phyloP scores from a whole-genome alignment of 2,329 filamentous ascomycete genomes.

The Colletotrichum cuscutae region DNA sequence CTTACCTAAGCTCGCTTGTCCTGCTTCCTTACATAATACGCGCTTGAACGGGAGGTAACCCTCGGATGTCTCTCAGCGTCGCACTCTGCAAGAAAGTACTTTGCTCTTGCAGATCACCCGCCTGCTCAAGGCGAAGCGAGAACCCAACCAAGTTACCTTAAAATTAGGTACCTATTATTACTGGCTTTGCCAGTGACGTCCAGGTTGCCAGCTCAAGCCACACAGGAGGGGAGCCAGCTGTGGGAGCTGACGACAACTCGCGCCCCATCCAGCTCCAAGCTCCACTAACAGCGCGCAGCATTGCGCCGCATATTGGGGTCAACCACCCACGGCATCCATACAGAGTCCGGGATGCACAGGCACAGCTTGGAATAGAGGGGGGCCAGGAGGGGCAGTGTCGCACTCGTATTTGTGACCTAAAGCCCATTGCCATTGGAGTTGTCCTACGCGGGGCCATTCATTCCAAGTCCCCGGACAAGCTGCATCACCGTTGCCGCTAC shows the following conservation, averaged over 20 bases:
- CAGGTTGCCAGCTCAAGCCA: background rate
- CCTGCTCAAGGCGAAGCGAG: conserved; percentile 3
- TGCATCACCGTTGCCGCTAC: background rate
- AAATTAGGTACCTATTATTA: too few relatives aligned
- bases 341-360: background rate
- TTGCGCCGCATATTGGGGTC: background rate
- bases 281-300: conserved; percentile 17
- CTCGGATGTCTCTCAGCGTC: background rate
- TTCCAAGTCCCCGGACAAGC: background rate
- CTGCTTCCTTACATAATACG: background rate
- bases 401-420: background rate
- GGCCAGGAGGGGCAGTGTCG: conserved; percentile 25
- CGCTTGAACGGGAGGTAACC: background rate
- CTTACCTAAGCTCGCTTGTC: background rate
- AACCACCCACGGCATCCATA: background rate
- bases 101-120: conserved; percentile 4
- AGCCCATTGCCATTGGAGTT: background rate
- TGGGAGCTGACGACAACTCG: conserved; percentile 28
- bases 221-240: background rate
- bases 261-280: conserved; percentile 18
- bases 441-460: conserved; percentile 15
- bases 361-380: background rate
- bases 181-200: background rate
- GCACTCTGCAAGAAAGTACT: background rate
- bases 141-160: too few relatives aligned